A percentile compares a stretch with the other conserved stretches of the same genome.
phyloP scores from a whole-genome alignment of 192 early-diverging fungal genomes.

The Allomyces macrogynus region DNA sequence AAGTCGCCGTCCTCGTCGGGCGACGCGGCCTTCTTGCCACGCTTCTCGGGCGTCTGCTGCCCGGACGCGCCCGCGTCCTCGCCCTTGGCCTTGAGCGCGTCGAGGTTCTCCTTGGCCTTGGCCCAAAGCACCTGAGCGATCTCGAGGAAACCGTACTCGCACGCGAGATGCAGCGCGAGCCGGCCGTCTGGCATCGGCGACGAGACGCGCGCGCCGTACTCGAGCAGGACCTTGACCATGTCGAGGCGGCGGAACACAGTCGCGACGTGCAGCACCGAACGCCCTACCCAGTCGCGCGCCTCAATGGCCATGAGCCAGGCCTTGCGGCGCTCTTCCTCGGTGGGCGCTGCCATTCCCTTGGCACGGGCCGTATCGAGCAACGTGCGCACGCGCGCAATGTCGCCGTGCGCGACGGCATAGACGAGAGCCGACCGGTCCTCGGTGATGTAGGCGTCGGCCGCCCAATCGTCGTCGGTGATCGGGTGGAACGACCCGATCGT shows the following conservation, averaged over 20 bases:
- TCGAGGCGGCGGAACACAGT: constrained; percentile 7
- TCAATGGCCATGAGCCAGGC: constrained; percentile 4
- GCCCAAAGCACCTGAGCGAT: constrained; percentile 7
- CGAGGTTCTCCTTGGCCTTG: constrained; percentile 2
- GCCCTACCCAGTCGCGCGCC: constrained; percentile 9
- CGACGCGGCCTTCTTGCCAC: neutral
- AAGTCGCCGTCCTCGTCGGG: constrained; percentile 2
- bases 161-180: constrained; percentile 6
- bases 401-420: constrained; percentile 3
- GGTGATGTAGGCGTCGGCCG: constrained; percentile 8
- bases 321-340: neutral
- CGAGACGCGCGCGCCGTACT: constrained; percentile 6
- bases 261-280: constrained; percentile 8
- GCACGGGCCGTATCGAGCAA: neutral
- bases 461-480: constrained; percentile 14
- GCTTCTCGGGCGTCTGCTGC: neutral
- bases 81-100: neutral
- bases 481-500: constrained; percentile 11
- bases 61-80: neutral
- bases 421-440: neutral
- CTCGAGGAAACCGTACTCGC: constrained; percentile 10
- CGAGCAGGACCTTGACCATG: constrained; percentile 3
- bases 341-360: neutral
- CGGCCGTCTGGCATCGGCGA: constrained; percentile 10
- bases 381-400: neutral